Conservation (phyloP, 345 rosid genomes). For the Lumnitzera racemosa region DNA sequence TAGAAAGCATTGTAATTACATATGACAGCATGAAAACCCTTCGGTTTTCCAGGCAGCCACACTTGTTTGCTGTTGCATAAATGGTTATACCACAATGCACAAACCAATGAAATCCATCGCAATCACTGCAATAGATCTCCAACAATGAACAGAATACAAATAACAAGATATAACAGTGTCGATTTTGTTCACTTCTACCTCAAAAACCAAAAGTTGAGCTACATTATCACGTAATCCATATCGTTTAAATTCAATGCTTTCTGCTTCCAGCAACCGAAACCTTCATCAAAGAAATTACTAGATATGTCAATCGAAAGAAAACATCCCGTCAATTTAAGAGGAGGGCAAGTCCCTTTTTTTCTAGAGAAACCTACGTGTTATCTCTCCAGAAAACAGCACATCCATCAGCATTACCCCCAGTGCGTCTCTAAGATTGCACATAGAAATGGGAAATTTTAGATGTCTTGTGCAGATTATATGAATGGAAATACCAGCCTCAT, state of each 20-base stretch:
- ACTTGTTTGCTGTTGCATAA: too few species aligned
- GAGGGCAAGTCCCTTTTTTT: constrained; percentile 4
- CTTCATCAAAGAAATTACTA: constrained; percentile 21
- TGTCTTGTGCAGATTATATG: background rate
- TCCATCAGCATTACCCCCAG: constrained; percentile 69
- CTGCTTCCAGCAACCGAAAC: constrained; percentile 56
- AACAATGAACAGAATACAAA: background rate
- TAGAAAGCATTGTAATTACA: constrained; percentile 9
- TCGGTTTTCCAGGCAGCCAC: too few species aligned
- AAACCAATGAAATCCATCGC: too few species aligned
- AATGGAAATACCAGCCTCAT: background rate
- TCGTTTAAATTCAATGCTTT: constrained; percentile 55
- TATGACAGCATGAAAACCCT: too few species aligned
- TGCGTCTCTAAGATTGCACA: constrained; percentile 41
- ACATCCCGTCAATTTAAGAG: constrained; percentile 2
- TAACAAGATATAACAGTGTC: background rate
- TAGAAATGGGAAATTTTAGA: background rate
- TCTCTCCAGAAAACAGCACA: constrained; percentile 83
- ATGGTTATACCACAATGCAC: too few species aligned
- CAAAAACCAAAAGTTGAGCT: constrained; percentile 69
- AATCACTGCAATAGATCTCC: too few species aligned
- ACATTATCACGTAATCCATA: constrained; percentile 70
- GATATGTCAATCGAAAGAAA: constrained; percentile 4
- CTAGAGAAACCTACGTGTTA: constrained; percentile 30
- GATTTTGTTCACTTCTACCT: constrained; percentile 32